Evolutionary conservation across 208 protist species (phyloP), one percentile per base, ranked within the genome.

Genomic region (Trypanosoma theileri): DNA sequence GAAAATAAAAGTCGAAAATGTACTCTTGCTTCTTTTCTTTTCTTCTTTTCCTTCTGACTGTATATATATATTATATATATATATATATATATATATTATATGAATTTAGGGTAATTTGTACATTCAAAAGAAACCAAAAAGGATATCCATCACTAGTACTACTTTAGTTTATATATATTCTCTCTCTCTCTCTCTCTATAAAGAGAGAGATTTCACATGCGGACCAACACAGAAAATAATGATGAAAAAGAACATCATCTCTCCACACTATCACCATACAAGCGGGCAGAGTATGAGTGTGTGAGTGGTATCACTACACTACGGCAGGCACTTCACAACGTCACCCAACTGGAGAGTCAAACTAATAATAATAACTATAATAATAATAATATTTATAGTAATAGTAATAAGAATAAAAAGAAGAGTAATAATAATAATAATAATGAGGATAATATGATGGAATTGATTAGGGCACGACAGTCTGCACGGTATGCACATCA

Each of bases 231-330:
- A n/a, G n/a, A n/a, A n/a, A n/a, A 35, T 35, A 35, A 35, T 35
- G 28, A 35, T 35, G 6, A 35, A n/a, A 50, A 44, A 22, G 54
- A 63, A 19, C 66, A 48, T 2, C 72, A 66, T 7, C 54, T 88
- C 4, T 51, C 70, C 7, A 68, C 73, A 48, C 69, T 88, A 17
- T 77, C 79, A 0, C 69, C 66, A 8, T 88, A 85, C 74, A 82
- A 83, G 51, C 78, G 74, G 19, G 69, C 77, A 4, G 82, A 88
- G 60, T 85, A 83, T 46, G n/a, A 75, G 14, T 85, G 79, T 35
- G 52, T 85, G 11, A 77, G 83, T 61, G 79, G 71, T 54, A 79
- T 88, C 11, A 74, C 76, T 2, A 64, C 79, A 19, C 73, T 88
- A 46, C 80, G 83, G 0, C 26, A 63, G 14, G 59, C 58, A 12